phyloP scores from a whole-genome alignment of 176 grass and related monocot species.

The Lolium rigidum region DNA sequence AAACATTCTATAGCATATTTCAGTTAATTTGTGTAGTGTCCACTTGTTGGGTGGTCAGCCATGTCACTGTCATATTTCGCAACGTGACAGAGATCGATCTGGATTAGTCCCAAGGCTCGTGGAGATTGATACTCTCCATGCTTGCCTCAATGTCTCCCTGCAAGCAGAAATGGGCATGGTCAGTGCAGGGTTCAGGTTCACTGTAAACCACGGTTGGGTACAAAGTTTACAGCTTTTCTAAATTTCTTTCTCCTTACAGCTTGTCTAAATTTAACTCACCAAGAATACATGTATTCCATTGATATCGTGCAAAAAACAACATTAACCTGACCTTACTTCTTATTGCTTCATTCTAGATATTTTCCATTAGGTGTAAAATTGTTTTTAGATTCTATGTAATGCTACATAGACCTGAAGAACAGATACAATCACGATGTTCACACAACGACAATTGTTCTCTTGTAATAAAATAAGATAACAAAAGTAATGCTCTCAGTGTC shows the following conservation, averaged over 20 bases:
- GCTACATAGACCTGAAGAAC: not conserved
- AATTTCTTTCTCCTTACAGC: not conserved
- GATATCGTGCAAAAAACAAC: not conserved
- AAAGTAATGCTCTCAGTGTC: too few species aligned
- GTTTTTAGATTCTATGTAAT: not conserved
- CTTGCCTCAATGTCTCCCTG: not conserved
- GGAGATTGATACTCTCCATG: too few species aligned
- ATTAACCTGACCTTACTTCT: not conserved
- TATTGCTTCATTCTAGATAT: not conserved
- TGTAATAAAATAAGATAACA: too few species aligned
- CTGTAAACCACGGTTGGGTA: too few species aligned
- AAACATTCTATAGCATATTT: not conserved
- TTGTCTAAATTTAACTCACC: not conserved
- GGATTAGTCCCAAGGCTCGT: constrained; percentile 22
- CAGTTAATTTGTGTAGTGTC: not conserved
- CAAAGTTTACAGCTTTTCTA: too few species aligned
- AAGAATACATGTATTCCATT: not conserved
- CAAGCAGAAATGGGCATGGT: too few species aligned
- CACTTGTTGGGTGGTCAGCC: constrained; percentile 4
- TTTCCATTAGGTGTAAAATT: not conserved
- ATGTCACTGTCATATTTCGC: not conserved
- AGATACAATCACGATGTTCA: too few species aligned
- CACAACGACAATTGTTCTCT: too few species aligned
- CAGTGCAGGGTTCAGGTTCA: too few species aligned
- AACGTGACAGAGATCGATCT: too few species aligned